Percentiles rank a stretch among this genome's conserved stretches.
These are phyloP conservation scores for Plasmodium sp. DNA, from an alignment of 169 alveolate genomes.

Conservation along the genomic window DNA sequence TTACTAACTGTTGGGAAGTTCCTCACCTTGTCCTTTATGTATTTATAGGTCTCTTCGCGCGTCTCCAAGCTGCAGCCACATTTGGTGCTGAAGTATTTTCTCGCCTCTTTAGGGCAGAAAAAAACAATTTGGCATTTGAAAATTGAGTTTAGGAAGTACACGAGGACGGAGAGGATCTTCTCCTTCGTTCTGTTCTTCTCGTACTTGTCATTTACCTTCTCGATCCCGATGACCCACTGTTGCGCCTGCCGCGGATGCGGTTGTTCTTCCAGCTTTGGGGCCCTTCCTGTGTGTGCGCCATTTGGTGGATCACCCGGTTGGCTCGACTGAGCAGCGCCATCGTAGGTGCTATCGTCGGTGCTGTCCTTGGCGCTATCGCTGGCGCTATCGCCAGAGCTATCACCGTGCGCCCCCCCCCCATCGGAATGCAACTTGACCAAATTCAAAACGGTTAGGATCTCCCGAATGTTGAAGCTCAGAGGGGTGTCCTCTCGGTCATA, in stretches of 20 bases:
- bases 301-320: background rate
- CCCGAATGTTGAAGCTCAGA: conserved; percentile 51
- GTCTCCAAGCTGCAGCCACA: conserved; percentile 20
- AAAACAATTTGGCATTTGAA: conserved; percentile 56
- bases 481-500: conserved; percentile 55
- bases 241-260: background rate
- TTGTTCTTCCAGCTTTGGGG: background rate
- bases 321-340: background rate
- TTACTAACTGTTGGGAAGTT: conserved; percentile 40
- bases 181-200: conserved; percentile 65
- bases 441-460: conserved; percentile 46
- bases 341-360: background rate
- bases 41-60: conserved; percentile 63
- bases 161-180: conserved; percentile 50
- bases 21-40: conserved; percentile 55
- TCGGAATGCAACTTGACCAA: conserved; percentile 41
- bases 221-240: conserved; percentile 72
- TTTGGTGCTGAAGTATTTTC: conserved; percentile 57
- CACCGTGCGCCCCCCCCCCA: background rate
- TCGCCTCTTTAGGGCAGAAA: conserved; percentile 74
- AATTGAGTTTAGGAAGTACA: conserved; percentile 54
- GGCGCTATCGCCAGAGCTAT: background rate
- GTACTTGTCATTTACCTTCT: conserved; percentile 66
- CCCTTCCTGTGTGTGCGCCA: background rate
- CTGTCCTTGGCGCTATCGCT: background rate